Evolutionary conservation across 495 filamentous ascomycete species (phyloP).

Genomic region (Bryoglossum gracile): DNA sequence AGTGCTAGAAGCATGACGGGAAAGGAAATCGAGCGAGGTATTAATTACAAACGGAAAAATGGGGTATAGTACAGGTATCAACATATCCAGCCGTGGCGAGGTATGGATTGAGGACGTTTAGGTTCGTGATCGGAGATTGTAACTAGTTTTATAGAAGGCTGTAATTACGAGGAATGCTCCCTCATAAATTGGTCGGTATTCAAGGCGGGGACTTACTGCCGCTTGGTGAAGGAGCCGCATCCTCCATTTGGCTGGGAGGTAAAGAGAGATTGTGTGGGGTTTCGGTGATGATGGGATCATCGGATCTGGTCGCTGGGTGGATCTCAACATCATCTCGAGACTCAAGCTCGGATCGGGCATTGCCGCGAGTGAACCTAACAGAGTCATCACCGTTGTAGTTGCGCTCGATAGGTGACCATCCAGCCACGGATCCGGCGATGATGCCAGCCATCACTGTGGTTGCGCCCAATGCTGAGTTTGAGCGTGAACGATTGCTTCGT

Average conservation of each 20-base stretch:
- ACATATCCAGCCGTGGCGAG: too few species aligned
- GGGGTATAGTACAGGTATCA: too few species aligned
- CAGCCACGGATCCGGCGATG: conserved; percentile 74
- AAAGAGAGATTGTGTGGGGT: conserved; percentile 34
- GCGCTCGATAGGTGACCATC: conserved; percentile 81
- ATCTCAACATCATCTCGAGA: conserved; percentile 39
- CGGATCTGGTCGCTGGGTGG: conserved; percentile 24
- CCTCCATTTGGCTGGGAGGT: conserved; percentile 51
- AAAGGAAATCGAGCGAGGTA: too few species aligned
- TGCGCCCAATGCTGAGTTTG: conserved; percentile 78
- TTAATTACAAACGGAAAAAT: too few species aligned
- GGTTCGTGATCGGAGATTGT: too few species aligned
- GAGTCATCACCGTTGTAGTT: conserved; percentile 42
- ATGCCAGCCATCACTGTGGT: conserved; percentile 83
- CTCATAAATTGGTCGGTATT: background rate
- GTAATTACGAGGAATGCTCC: background rate
- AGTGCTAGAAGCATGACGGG: too few species aligned
- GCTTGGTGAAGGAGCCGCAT: conserved; percentile 4
- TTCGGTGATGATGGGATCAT: conserved; percentile 47
- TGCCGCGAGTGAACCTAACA: conserved; percentile 36
- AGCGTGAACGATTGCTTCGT: conserved; percentile 68
- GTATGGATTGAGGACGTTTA: too few species aligned
- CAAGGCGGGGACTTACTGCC: background rate
- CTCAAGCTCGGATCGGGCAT: conserved; percentile 41
- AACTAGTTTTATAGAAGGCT: too few species aligned